phyloP scores from a whole-genome alignment of 768 basidiomycete genomes.

The Rhodosporidiobolus odoratus region DNA sequence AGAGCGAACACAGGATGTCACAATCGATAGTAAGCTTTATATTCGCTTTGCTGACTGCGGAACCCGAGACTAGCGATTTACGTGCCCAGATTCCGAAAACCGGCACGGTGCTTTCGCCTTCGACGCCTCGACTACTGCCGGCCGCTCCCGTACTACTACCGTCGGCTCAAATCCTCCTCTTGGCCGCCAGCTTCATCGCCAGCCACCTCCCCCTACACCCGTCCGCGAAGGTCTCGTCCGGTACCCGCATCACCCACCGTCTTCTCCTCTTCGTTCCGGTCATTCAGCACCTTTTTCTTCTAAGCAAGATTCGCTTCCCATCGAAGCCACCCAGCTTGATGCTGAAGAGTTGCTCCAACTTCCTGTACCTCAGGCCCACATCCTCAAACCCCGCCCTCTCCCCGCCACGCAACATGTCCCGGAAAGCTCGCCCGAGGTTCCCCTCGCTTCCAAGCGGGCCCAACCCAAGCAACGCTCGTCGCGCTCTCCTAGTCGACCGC shows the following conservation, averaged over 20 bases:
- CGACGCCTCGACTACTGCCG: neutral
- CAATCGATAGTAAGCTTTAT: constrained; percentile 1
- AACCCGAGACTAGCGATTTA: neutral
- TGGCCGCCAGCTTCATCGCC: constrained; percentile 19
- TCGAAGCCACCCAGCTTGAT: neutral
- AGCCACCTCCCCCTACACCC: constrained; percentile 6
- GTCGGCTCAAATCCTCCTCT: neutral
- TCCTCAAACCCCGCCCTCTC: neutral
- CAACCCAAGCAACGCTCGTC: neutral
- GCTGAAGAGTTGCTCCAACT: neutral
- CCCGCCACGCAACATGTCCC: neutral
- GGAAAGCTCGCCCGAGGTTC: constrained; percentile 22
- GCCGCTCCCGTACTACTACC: neutral
- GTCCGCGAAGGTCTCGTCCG: neutral
- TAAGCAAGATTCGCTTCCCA: neutral
- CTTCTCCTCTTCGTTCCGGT: neutral
- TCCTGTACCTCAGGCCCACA: neutral
- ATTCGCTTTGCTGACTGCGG: no score
- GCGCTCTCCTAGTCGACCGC: neutral
- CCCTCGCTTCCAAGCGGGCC: neutral
- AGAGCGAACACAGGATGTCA: neutral
- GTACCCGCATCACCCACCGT: neutral
- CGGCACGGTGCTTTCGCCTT: constrained; percentile 17
- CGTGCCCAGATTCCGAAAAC: neutral
- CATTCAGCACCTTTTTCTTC: neutral